Conservation (phyloP, 2,329 filamentous ascomycete genomes). For the Conoideocrella luteorostrata region DNA sequence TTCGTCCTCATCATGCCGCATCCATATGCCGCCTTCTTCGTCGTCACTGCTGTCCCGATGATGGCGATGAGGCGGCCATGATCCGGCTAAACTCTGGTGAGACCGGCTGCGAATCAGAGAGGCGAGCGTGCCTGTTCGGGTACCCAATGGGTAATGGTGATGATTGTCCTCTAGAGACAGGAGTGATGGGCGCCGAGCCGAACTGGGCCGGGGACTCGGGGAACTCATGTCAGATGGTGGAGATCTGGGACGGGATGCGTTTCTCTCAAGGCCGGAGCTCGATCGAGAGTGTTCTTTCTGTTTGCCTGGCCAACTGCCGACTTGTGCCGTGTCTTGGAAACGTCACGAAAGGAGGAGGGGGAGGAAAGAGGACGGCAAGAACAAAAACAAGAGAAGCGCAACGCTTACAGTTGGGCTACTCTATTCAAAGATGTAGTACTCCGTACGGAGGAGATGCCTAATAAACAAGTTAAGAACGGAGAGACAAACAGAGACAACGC, state of each 20-base stretch:
- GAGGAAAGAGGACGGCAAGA: background rate
- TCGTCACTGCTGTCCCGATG: constrained; percentile 21
- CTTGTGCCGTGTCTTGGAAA: too few species aligned
- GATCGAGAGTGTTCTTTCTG: background rate
- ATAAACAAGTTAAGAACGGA: too few species aligned
- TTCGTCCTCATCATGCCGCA: constrained; percentile 31
- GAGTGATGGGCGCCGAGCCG: constrained; percentile 24
- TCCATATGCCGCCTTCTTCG: constrained; percentile 22
- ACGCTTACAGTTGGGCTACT: too few species aligned
- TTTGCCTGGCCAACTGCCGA: background rate
- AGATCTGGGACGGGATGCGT: too few species aligned
- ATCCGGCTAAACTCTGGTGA: constrained; percentile 24
- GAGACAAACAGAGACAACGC: background rate
- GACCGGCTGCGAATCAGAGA: constrained; percentile 34
- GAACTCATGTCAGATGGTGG: constrained; percentile 21
- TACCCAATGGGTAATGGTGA: constrained; percentile 25
- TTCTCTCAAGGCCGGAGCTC: too few species aligned
- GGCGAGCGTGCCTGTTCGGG: constrained; percentile 30
- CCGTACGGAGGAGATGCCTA: too few species aligned
- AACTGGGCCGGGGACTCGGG: constrained; percentile 19
- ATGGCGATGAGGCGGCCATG: constrained; percentile 16
- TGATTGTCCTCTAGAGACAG: constrained; percentile 26
- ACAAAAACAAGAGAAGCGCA: background rate
- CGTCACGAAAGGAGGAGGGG: too few species aligned
- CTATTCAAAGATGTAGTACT: too few species aligned